phyloP scores from a whole-genome alignment of 495 filamentous ascomycete genomes.

The Acidiella bohemica region DNA sequence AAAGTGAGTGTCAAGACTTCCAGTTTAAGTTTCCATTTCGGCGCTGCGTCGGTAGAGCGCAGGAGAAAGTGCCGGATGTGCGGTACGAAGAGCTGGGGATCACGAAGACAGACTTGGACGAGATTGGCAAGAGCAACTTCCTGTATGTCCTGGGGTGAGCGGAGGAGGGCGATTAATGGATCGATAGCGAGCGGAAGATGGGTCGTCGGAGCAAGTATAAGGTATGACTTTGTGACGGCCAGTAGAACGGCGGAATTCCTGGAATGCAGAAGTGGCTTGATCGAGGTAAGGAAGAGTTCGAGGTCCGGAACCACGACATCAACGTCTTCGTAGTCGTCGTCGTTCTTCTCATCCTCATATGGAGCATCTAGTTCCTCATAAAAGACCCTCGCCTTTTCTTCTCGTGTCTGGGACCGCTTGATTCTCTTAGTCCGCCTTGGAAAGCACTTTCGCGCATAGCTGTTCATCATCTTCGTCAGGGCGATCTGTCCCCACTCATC shows the following conservation, averaged over 20 bases:
- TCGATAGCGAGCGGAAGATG: slow-evolving; percentile 61
- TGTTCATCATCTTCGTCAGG: slow-evolving; percentile 62
- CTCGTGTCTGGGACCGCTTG: slow-evolving; percentile 29
- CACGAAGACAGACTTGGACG: slow-evolving; percentile 64
- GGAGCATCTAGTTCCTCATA: slow-evolving; percentile 56
- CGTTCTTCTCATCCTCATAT: slow-evolving; percentile 21
- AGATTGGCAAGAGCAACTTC: slow-evolving; percentile 87
- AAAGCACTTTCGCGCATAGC: slow-evolving; percentile 81
- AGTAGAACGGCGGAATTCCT: slow-evolving; percentile 88
- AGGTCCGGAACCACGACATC: slow-evolving; percentile 70
- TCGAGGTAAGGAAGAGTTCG: slow-evolving; percentile 63
- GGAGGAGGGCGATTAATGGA: slow-evolving; percentile 70
- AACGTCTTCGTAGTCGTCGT: slow-evolving; percentile 29
- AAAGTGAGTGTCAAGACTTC: slow-evolving; percentile 84
- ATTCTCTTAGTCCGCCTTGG: slow-evolving; percentile 49
- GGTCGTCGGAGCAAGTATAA: slow-evolving; percentile 62
- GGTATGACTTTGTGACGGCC: slow-evolving; percentile 71
- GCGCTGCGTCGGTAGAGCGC: slow-evolving; percentile 62
- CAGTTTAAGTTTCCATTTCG: slow-evolving; percentile 79
- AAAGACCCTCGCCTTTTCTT: slow-evolving; percentile 47
- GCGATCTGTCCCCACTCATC: slow-evolving; percentile 94
- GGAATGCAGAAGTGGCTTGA: slow-evolving; percentile 72
- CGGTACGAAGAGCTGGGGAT: slow-evolving; percentile 63
- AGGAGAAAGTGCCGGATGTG: slow-evolving; percentile 82
- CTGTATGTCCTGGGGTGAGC: slow-evolving; percentile 73